A percentile compares a stretch with the other conserved stretches of the same genome.
Conservation (phyloP, 108 stramenopile genomes). For the Stephanodiscus triporus region DNA sequence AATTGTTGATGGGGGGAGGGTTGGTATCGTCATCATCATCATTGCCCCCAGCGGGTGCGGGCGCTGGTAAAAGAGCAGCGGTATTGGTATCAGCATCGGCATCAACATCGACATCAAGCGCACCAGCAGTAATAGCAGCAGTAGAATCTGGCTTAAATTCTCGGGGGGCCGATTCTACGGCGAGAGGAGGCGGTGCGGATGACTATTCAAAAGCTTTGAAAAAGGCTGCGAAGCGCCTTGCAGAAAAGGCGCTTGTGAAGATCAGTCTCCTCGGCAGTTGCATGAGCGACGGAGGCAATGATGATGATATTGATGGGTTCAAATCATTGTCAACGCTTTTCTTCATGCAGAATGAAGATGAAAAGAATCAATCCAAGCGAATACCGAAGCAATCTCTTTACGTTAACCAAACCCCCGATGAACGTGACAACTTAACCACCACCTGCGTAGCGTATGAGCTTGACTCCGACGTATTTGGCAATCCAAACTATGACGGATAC, state of each 20-base stretch:
- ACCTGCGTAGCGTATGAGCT: conserved; percentile 19
- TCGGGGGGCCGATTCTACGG: background rate
- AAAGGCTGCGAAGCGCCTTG: background rate
- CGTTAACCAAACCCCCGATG: background rate
- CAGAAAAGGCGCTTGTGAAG: background rate
- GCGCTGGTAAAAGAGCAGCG: conserved; percentile 10
- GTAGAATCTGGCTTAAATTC: too few relatives aligned
- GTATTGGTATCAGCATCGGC: too few relatives aligned
- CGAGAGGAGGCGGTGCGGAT: background rate
- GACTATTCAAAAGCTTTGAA: background rate
- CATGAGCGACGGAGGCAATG: background rate
- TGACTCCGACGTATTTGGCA: conserved; percentile 23
- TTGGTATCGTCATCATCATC: background rate
- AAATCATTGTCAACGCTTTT: background rate
- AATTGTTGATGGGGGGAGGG: background rate
- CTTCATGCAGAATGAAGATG: background rate
- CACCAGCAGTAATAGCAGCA: too few relatives aligned
- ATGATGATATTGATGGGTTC: background rate
- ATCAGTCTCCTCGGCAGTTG: background rate
- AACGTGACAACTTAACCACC: conserved; percentile 21
- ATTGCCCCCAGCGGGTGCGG: background rate
- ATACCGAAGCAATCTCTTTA: too few relatives aligned
- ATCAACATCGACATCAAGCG: too few relatives aligned
- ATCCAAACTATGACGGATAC: conserved; percentile 28
- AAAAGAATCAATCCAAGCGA: background rate